Evolutionary conservation across 2,329 filamentous ascomycete species (phyloP), one percentile per base, ranked within the genome.

Genomic region (Malbranchea zuffiana): DNA sequence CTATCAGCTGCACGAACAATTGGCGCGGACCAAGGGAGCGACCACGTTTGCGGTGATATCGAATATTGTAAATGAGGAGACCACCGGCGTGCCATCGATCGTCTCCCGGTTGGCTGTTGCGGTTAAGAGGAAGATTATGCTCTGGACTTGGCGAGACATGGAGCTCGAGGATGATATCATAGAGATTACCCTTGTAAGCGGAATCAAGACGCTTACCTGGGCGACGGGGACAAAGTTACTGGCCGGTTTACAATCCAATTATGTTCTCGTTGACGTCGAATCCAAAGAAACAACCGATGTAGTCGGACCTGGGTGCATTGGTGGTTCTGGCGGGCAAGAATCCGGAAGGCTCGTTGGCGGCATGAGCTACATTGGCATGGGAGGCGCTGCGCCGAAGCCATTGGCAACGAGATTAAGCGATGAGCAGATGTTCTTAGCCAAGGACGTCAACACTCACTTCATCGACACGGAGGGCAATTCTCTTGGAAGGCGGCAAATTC

Each of bases 121-220:
- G 3, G 84, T 95, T 21, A 96, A 96, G 69, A 72, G 90, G 52
- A 82, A 83, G 51, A 69, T 98, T 35, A 59, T 96, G 43, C 63
- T 95, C 38, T 98, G 90, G 87, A 83, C 80, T 52, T 98, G 92
- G 90, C 82, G 90, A 50, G 87, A 94, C 56, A 90, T 86, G 67
- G 90, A 96, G 63, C 69, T 95, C 27, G 48, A 47, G 19, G 68
- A 74, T 3, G 77, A 90, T 21, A 75, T 80, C 0, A 67, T 68
- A 18, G 90, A 96, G 61, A 74, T 95, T 24, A 74, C 77, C 1
- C 69, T 96, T 29, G 69, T 84, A 21, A 88, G 88, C 51, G 77
- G 82, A 15, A 82, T 95, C 44, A 84, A 90, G 53, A 87, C 80
- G 10, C 67, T 96, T 44, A 93, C 83, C 2, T 98, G 90, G 90